A percentile compares a stretch with the other conserved stretches of the same genome.
Evolutionary conservation across 1,284 basidiomycete species (phyloP).

Genomic region (Cutaneotrichosporon arboriforme): DNA sequence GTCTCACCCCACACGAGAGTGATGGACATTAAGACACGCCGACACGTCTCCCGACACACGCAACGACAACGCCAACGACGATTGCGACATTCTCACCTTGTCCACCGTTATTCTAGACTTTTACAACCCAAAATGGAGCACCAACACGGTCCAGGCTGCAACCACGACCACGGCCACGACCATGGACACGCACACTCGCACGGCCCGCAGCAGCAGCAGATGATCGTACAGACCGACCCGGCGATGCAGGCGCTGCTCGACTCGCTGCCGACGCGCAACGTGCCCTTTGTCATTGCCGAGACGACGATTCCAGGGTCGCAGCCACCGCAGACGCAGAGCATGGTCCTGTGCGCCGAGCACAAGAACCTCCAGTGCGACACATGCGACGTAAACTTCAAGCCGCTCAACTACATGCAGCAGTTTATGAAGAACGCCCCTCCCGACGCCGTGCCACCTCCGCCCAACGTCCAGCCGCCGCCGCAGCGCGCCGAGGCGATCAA

Average conservation of each 20-base stretch:
- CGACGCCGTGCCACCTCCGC: conserved; percentile 70
- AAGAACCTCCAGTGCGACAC: conserved; percentile 62
- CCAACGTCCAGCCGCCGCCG: conserved; percentile 59
- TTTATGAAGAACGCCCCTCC: conserved; percentile 62
- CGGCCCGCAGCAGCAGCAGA: conserved; percentile 17
- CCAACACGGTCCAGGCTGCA: conserved; percentile 11
- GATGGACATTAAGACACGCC: too few species aligned
- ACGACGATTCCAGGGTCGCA: conserved; percentile 26
- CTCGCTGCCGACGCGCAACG: conserved; percentile 31
- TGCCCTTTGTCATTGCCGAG: conserved; percentile 31
- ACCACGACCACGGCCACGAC: conserved; percentile 13
- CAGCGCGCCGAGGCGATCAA: conserved; percentile 68
- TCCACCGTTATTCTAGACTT: too few species aligned
- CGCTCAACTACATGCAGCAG: conserved; percentile 64
- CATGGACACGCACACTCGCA: conserved; percentile 19
- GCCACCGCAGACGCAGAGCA: conserved; percentile 27
- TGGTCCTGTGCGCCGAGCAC: conserved; percentile 58
- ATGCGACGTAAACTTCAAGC: conserved; percentile 65
- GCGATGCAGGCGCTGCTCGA: conserved; percentile 40
- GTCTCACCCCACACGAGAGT: too few species aligned
- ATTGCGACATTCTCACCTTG: too few species aligned
- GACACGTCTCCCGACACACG: too few species aligned
- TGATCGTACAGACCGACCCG: conserved; percentile 32
- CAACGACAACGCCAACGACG: too few species aligned
- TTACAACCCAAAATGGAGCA: conserved; percentile 2